A percentile compares a stretch with the other conserved stretches of the same genome.
Evolutionary conservation across 306 rosid genomes (phyloP).

Genomic region (Cucurbita ficifolia): DNA sequence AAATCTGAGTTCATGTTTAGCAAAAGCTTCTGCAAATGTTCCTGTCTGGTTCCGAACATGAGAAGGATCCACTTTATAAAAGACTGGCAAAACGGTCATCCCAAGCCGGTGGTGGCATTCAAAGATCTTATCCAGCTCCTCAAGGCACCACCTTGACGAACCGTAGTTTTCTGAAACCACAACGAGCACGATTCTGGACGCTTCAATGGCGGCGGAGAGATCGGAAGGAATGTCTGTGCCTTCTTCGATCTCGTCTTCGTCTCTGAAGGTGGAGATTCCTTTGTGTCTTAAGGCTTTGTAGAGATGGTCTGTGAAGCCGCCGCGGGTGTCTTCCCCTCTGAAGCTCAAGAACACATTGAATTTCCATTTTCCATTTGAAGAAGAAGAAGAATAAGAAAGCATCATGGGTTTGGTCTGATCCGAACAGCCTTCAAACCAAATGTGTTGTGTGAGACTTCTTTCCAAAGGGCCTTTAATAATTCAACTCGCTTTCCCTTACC

Average conservation of each 20-base stretch:
- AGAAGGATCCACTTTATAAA: constrained; percentile 3
- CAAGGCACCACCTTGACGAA: background rate
- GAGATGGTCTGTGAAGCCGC: background rate
- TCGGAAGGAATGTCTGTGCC: background rate
- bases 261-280: background rate
- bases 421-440: background rate
- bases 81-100: background rate
- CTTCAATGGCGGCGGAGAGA: background rate
- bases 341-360: background rate
- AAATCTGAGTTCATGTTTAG: background rate
- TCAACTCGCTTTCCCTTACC: too few species aligned
- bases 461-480: too few species aligned
- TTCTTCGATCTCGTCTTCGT: background rate
- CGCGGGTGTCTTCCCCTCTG: background rate
- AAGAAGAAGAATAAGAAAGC: too few species aligned
- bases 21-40: background rate
- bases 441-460: too few species aligned
- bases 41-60: background rate
- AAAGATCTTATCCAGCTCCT: background rate
- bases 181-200: background rate
- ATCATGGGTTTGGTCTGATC: background rate
- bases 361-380: background rate
- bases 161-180: background rate
- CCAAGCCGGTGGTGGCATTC: background rate
- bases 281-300: background rate